Percentiles rank a stretch among this genome's conserved stretches.
These are phyloP conservation scores for Lumnitzera racemosa DNA, from an alignment of 345 rosid species.

Conservation along the genomic window DNA sequence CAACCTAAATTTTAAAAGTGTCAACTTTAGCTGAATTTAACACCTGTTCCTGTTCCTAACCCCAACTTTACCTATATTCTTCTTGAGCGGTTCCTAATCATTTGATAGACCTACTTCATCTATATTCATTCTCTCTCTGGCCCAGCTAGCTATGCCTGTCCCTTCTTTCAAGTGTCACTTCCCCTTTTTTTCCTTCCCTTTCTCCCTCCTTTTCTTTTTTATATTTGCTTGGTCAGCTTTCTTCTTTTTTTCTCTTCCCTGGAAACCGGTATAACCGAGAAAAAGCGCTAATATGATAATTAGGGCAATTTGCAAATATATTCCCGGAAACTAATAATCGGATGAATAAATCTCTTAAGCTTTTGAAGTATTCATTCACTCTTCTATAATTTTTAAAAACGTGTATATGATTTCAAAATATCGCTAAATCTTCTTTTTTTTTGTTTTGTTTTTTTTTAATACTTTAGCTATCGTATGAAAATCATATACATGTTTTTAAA, in stretches of 20 bases:
- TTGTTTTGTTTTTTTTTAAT: too few relatives aligned
- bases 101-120: slow-evolving; percentile 35
- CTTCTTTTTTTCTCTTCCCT: slow-evolving; percentile 25
- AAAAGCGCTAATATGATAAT: slow-evolving; percentile 13
- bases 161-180: slow-evolving; percentile 25
- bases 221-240: slow-evolving; percentile 11
- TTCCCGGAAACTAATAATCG: too few relatives aligned
- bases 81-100: slow-evolving; percentile 18
- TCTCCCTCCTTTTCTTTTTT: slow-evolving; percentile 1
- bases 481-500: too few relatives aligned
- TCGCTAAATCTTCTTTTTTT: too few relatives aligned
- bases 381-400: too few relatives aligned
- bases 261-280: slow-evolving; percentile 26
- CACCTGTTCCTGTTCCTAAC: slow-evolving; percentile 47
- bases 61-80: slow-evolving; percentile 8
- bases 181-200: background rate
- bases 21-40: slow-evolving; percentile 34
- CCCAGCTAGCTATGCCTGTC: slow-evolving; percentile 20
- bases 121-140: slow-evolving; percentile 23
- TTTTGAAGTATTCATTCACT: too few relatives aligned
- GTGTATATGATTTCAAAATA: too few relatives aligned
- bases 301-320: too few relatives aligned
- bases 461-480: too few relatives aligned
- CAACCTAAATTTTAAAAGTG: slow-evolving; percentile 1
- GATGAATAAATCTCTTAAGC: too few relatives aligned